A percentile compares a stretch with the other conserved stretches of the same genome.
Evolutionary conservation across 306 rosid genomes (phyloP).

Genomic region (Myrica gale): DNA sequence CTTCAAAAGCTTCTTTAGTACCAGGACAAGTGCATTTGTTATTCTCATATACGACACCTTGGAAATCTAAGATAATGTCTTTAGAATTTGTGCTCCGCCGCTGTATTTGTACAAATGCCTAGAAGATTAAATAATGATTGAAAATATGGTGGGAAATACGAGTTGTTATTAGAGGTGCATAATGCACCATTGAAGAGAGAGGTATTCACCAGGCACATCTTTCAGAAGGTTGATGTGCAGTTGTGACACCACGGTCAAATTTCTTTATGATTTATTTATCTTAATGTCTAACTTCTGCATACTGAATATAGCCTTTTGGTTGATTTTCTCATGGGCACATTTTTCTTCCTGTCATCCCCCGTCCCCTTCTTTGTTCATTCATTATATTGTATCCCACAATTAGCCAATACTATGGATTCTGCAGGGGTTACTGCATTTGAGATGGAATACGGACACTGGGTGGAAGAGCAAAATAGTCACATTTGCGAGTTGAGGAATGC

Average conservation of each 20-base stretch:
- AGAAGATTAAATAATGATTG: neutral
- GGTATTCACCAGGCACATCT: constrained; percentile 4
- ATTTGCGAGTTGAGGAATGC: constrained; percentile 61
- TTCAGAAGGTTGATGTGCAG: constrained; percentile 13
- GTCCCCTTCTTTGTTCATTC: neutral
- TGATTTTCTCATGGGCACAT: constrained; percentile 1
- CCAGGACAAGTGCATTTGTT: constrained; percentile 10
- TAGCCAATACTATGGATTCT: constrained; percentile 20
- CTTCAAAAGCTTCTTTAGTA: constrained; percentile 5
- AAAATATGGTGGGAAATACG: neutral
- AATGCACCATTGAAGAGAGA: neutral
- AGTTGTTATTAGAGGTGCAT: neutral
- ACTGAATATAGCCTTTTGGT: constrained; percentile 5
- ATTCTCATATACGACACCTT: constrained; percentile 4
- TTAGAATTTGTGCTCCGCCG: neutral
- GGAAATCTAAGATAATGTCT: neutral
- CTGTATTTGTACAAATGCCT: neutral
- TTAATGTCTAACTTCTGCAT: neutral
- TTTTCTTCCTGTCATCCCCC: constrained; percentile 16
- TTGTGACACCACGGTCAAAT: neutral
- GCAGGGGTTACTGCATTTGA: constrained; percentile 67
- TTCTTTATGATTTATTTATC: neutral
- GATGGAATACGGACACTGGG: constrained; percentile 81
- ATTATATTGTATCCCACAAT: constrained; percentile 29
- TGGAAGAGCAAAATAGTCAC: constrained; percentile 72